phyloP scores from a whole-genome alignment of 2,329 filamentous ascomycete species.

The Aspergillus neotritici region DNA sequence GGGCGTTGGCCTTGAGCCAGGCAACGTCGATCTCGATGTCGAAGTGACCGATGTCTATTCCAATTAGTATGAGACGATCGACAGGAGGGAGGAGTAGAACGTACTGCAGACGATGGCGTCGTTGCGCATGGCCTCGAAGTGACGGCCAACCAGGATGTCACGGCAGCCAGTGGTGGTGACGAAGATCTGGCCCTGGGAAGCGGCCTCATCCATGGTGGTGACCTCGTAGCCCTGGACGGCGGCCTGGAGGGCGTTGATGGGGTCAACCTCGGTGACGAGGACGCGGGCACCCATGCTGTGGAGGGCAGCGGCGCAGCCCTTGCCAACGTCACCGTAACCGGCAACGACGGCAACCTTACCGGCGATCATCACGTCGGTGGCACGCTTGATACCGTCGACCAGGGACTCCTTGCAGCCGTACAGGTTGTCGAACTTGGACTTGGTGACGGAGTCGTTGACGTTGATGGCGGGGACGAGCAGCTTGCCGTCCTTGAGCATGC shows the following conservation, averaged over 20 bases:
- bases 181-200: slow-evolving; percentile 86
- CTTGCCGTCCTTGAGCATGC: slow-evolving; percentile 85
- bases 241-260: slow-evolving; percentile 99
- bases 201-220: slow-evolving; percentile 96
- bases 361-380: slow-evolving; percentile 99
- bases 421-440: slow-evolving; percentile 99
- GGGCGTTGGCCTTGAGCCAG: slow-evolving; percentile 96
- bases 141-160: slow-evolving; percentile 85
- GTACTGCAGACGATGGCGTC: slow-evolving; percentile 97
- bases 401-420: slow-evolving; percentile 99
- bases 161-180: slow-evolving; percentile 99
- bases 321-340: slow-evolving; percentile 98
- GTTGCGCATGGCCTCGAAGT: slow-evolving; percentile 95
- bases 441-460: slow-evolving; percentile 99
- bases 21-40: slow-evolving; percentile 99
- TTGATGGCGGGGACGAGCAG: slow-evolving; percentile 96
- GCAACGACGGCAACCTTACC: slow-evolving; percentile 97
- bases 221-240: slow-evolving; percentile 97
- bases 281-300: slow-evolving; percentile 96
- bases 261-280: slow-evolving; percentile 93
- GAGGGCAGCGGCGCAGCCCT: slow-evolving; percentile 94
- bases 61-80: background rate
- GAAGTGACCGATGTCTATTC: slow-evolving; percentile 93
- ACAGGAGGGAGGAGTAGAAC: slow-evolving; percentile 25
- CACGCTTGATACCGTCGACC: slow-evolving; percentile 99